These are phyloP conservation scores for Leishmania tarentolae DNA, from an alignment of 208 protist genomes.

Conservation along the genomic window DNA sequence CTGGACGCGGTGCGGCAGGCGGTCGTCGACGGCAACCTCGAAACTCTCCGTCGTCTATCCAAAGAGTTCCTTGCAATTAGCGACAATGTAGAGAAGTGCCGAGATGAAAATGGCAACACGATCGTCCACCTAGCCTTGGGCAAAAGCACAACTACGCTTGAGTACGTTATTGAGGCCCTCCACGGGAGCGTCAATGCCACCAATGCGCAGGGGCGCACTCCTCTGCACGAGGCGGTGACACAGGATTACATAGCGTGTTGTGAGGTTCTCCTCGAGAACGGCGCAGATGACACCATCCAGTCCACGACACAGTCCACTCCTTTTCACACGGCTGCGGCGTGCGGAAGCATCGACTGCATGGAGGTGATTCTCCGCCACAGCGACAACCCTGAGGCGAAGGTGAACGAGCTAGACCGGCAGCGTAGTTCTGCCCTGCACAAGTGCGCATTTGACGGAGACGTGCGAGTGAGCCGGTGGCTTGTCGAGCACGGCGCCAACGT, in stretches of 20 bases:
- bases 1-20: slow-evolving; percentile 81
- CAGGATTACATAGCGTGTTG: slow-evolving; percentile 85
- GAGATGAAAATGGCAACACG: slow-evolving; percentile 88
- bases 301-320: slow-evolving; percentile 86
- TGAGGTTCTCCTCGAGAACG: slow-evolving; percentile 79
- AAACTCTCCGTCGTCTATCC: slow-evolving; percentile 62
- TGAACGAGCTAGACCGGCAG: slow-evolving; percentile 88
- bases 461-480: slow-evolving; percentile 86
- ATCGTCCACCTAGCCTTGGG: slow-evolving; percentile 79
- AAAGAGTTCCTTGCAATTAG: slow-evolving; percentile 77
- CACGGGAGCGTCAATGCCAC: slow-evolving; percentile 71
- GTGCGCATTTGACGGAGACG: slow-evolving; percentile 90
- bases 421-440: slow-evolving; percentile 87
- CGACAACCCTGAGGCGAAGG: slow-evolving; percentile 60
- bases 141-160: slow-evolving; percentile 68
- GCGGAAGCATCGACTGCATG: slow-evolving; percentile 90
- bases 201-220: slow-evolving; percentile 86
- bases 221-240: slow-evolving; percentile 87
- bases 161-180: slow-evolving; percentile 70
- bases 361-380: slow-evolving; percentile 80
- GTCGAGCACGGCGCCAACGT: slow-evolving; percentile 87
- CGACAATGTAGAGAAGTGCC: slow-evolving; percentile 86
- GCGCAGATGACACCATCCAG: slow-evolving; percentile 83
- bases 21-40: slow-evolving; percentile 65
- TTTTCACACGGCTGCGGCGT: slow-evolving; percentile 89